These are phyloP conservation scores for Pichia thaimueangensis DNA, from an alignment of 805 yeast species.

Conservation along the genomic window DNA sequence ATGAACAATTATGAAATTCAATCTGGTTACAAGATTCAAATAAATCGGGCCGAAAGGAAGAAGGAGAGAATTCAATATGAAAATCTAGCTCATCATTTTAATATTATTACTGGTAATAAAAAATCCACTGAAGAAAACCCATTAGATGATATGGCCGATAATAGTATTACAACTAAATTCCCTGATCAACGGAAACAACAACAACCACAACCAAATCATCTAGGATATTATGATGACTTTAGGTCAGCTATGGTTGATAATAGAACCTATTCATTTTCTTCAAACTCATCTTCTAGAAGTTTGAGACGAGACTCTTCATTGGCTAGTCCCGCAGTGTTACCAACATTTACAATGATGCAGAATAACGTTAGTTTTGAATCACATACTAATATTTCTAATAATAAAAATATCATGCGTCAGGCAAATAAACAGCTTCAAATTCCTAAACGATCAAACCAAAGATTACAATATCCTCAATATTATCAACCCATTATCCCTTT, in stretches of 20 bases:
- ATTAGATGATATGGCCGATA: no score
- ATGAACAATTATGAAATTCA: constrained; percentile 38
- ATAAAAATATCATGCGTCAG: neutral
- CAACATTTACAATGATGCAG: neutral
- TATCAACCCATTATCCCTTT: constrained; percentile 7
- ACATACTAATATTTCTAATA: neutral
- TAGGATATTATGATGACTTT: neutral
- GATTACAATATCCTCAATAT: constrained; percentile 2
- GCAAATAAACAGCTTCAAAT: neutral
- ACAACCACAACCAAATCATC: neutral
- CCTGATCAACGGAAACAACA: no score
- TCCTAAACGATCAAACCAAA: neutral
- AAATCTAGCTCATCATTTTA: constrained; percentile 17
- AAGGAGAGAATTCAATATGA: constrained; percentile 25
- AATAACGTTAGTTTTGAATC: neutral
- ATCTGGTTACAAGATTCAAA: constrained; percentile 24
- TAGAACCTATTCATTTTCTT: constrained; percentile 2
- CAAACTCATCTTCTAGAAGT: constrained; percentile 5
- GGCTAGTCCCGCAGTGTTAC: neutral
- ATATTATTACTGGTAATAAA: neutral
- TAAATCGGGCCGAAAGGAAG: constrained; percentile 42
- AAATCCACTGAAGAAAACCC: constrained; percentile 1
- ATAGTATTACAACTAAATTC: neutral
- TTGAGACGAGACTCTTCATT: constrained; percentile 1
- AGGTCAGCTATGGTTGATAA: neutral